Base-by-base conservation (phyloP, 257 asterid genomes). In the Solanum megistacrolobum region DNA sequence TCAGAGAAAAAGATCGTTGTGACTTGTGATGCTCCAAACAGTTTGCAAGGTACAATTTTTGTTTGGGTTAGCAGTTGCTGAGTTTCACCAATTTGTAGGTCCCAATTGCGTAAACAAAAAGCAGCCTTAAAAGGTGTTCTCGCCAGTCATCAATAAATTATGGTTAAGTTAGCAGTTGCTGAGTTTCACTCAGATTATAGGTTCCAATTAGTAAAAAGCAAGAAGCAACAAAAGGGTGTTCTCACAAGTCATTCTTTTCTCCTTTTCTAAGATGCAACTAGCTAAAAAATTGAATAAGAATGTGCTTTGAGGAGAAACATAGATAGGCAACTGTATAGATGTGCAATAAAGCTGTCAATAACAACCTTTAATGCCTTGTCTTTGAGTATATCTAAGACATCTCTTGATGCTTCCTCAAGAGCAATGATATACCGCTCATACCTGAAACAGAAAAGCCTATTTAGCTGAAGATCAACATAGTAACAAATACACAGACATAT, bases 311-410 rank as follows among this genome's bases (percentile, higher is more conserved):
- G 88, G 88, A 87, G 72, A 73, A 16, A 74, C 55, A 72, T 72
- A 18, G 41, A 31, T 43, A 71, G 48, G 83, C 31, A 86, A 86
- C 84, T 12, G 25, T 13, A 38, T 58, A 48, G 23, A 23, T 36
- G 79, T 55, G 83, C 43, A 87, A 36, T 36, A 88, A n/a, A 23
- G 52, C 14, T 41, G 38, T 14, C 48, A 38, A 46, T 16, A 62
- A 87, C 66, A 82, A 97, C 99, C 99, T 96, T 97, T 88, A 97
- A 83, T 21, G 99, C 98, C 91, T 96, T 87, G 95, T 94, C 96
- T 92, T 96, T 97, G 58, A 97, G 98, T 88, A 90, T 90, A 71
- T 91, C 94, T 90, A 97, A 88, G 73, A 92, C 96, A 93, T 97
- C 99, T 83, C 90, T 94, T 29, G 99, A 95, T 83, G 98, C 98